phyloP scores from a whole-genome alignment of 2,329 filamentous ascomycete genomes.

The Aspergillus japonicus region DNA sequence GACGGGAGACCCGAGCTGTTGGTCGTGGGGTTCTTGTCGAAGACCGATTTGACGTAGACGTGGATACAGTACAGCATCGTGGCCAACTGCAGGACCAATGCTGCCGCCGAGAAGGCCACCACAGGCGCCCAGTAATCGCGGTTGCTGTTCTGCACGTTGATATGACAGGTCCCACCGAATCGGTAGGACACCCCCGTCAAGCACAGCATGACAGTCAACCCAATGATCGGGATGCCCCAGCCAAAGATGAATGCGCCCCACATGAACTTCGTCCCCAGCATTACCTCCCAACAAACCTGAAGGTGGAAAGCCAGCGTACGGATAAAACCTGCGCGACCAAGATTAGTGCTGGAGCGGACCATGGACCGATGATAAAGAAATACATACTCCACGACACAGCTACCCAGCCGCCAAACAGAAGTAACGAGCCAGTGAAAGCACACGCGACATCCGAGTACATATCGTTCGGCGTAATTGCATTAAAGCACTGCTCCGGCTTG shows the following conservation, averaged over 20 bases:
- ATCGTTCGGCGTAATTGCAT: constrained; percentile 88
- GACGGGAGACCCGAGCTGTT: constrained; percentile 70
- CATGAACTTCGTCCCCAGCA: constrained; percentile 87
- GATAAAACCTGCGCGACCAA: constrained; percentile 63
- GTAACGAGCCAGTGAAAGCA: constrained; percentile 80
- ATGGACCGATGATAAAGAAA: background rate
- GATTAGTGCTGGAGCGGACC: background rate
- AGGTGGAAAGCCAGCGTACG: constrained; percentile 89
- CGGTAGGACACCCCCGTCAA: constrained; percentile 92
- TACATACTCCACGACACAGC: constrained; percentile 74
- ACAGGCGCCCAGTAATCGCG: constrained; percentile 88
- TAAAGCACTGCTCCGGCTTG: constrained; percentile 77
- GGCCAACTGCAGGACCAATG: constrained; percentile 75
- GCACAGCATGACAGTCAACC: constrained; percentile 72
- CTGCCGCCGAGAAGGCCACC: constrained; percentile 71
- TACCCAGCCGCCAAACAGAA: constrained; percentile 82
- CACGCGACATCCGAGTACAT: constrained; percentile 82
- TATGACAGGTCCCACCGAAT: constrained; percentile 88
- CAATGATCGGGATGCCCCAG: constrained; percentile 78
- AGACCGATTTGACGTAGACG: constrained; percentile 82
- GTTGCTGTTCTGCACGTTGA: constrained; percentile 84
- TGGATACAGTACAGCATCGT: constrained; percentile 93
- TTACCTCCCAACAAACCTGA: constrained; percentile 96
- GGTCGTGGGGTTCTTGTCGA: constrained; percentile 67
- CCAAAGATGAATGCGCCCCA: constrained; percentile 75